A percentile compares a stretch with the other conserved stretches of the same genome.
Evolutionary conservation across 805 yeast genomes (phyloP).

Genomic region (Saturnispora diversa): DNA sequence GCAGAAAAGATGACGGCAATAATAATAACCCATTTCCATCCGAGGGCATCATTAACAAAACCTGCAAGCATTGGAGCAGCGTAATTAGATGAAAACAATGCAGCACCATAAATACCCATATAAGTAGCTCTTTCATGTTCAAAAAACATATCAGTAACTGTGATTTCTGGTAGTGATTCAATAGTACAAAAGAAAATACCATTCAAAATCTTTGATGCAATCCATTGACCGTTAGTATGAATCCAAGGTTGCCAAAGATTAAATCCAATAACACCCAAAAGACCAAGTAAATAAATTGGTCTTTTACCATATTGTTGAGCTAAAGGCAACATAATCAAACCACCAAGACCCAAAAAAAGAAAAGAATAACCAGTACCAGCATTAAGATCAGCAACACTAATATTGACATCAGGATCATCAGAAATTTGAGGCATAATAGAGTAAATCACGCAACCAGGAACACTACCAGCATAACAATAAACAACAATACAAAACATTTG

Average conservation of each 20-base stretch:
- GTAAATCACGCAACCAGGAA: conserved; percentile 19
- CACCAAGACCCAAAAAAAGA: conserved; percentile 35
- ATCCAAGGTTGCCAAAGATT: conserved; percentile 31
- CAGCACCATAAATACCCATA: conserved; percentile 43
- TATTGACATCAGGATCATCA: conserved; percentile 23
- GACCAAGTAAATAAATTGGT: conserved; percentile 30
- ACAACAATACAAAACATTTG: conserved; percentile 38
- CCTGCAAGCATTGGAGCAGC: conserved; percentile 57
- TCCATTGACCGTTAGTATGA: conserved; percentile 27
- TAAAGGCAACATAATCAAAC: conserved; percentile 31
- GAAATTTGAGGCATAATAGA: conserved; percentile 24
- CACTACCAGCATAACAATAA: conserved; percentile 28
- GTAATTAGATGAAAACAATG: conserved; percentile 46
- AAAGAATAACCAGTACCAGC: conserved; percentile 34
- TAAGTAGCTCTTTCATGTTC: conserved; percentile 44
- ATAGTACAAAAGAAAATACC: conserved; percentile 32
- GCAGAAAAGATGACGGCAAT: conserved; percentile 42
- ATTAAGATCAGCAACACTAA: conserved; percentile 29
- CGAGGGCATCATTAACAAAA: conserved; percentile 40
- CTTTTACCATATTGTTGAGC: conserved; percentile 35
- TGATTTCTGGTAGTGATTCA: conserved; percentile 43
- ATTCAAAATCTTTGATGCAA: conserved; percentile 25
- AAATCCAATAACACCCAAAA: conserved; percentile 25
- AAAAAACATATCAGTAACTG: conserved; percentile 43
- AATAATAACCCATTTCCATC: conserved; percentile 48